These are phyloP conservation scores for Adiantum capillusveneris DNA, from an alignment of 75 land plant genomes.

Conservation along the genomic window DNA sequence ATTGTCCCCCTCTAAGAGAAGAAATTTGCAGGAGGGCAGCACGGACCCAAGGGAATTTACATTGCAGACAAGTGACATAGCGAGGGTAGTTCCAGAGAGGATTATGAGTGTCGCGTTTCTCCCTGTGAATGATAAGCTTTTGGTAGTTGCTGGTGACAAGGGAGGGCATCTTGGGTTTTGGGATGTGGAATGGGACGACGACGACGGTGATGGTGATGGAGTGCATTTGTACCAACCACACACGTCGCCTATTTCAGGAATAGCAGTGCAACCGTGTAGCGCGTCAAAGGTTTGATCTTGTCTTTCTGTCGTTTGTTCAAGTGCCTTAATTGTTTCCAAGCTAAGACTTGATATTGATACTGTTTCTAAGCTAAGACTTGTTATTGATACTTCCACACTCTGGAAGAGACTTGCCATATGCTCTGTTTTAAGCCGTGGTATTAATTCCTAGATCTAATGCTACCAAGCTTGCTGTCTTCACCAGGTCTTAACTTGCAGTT, in stretches of 20 bases:
- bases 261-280: slow-evolving; percentile 28
- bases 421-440: no score
- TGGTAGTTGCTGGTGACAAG: slow-evolving; percentile 52
- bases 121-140: slow-evolving; percentile 23
- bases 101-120: slow-evolving; percentile 41
- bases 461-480: background rate
- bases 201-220: slow-evolving; percentile 22
- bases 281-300: slow-evolving; percentile 36
- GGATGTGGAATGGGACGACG: slow-evolving; percentile 38
- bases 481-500: slow-evolving; percentile 67
- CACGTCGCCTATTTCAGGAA: slow-evolving; percentile 49
- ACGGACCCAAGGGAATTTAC: background rate
- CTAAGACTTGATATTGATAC: no score
- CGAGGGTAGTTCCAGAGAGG: slow-evolving; percentile 37
- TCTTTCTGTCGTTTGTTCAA: no score
- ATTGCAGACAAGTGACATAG: slow-evolving; percentile 48
- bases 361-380: no score
- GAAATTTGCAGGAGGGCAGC: background rate
- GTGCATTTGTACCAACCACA: slow-evolving; percentile 47
- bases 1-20: background rate
- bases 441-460: background rate
- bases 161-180: slow-evolving; percentile 63
- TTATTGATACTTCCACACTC: background rate
- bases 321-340: no score
- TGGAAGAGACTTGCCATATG: no score